Conservation (phyloP, 305 asterid genomes). For the Striga hermonthica region DNA sequence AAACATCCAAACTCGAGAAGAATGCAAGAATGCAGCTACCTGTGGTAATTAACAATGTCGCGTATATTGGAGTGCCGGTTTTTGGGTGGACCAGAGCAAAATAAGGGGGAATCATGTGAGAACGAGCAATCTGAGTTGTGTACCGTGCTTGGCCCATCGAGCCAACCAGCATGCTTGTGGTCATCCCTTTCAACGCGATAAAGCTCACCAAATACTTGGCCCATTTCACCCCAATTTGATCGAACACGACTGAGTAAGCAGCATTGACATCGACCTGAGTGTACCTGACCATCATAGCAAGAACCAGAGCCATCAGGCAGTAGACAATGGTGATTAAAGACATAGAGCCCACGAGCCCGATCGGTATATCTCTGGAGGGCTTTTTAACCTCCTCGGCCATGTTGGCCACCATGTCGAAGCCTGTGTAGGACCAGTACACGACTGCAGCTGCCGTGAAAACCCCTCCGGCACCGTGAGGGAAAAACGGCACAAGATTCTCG, state of each 20-base stretch:
- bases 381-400: slow-evolving; percentile 97
- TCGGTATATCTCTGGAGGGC: slow-evolving; percentile 81
- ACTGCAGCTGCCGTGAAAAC: slow-evolving; percentile 86
- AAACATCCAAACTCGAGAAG: slow-evolving; percentile 84
- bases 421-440: slow-evolving; percentile 93
- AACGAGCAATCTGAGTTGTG: slow-evolving; percentile 89
- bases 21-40: slow-evolving; percentile 72
- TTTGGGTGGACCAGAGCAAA: slow-evolving; percentile 84
- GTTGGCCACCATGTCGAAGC: slow-evolving; percentile 91
- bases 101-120: slow-evolving; percentile 94
- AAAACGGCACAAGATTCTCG: slow-evolving; percentile 69
- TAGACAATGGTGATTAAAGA: slow-evolving; percentile 70
- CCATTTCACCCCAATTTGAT: slow-evolving; percentile 71
- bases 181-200: slow-evolving; percentile 92
- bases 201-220: slow-evolving; percentile 80
- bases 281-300: slow-evolving; percentile 76
- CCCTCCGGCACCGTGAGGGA: slow-evolving; percentile 73
- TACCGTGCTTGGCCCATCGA: slow-evolving; percentile 96
- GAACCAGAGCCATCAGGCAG: slow-evolving; percentile 77
- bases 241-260: slow-evolving; percentile 76
- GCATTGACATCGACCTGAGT: slow-evolving; percentile 78
- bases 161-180: slow-evolving; percentile 86
- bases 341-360: slow-evolving; percentile 88
- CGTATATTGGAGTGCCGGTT: slow-evolving; percentile 83
- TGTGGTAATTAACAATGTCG: slow-evolving; percentile 66